Evolutionary conservation across 2,329 filamentous ascomycete species (phyloP).

Genomic region (Colletotrichum sp.): DNA sequence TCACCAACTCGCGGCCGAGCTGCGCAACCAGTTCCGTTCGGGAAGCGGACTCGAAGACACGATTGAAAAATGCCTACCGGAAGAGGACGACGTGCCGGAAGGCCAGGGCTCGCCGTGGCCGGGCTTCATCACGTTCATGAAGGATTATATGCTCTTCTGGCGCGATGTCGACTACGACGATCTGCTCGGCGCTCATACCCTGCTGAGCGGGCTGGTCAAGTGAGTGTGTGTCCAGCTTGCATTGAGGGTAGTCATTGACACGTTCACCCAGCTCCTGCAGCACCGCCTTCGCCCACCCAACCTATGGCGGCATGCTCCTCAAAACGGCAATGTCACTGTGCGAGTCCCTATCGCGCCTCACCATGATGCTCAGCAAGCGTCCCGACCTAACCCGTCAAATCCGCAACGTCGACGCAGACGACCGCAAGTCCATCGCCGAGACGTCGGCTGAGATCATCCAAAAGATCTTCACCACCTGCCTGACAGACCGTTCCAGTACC

Average conservation of each 20-base stretch:
- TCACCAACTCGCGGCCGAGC: slow-evolving; percentile 68
- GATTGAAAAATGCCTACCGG: slow-evolving; percentile 68
- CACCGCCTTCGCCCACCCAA: slow-evolving; percentile 79
- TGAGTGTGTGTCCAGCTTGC: slow-evolving; percentile 46
- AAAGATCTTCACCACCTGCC: slow-evolving; percentile 87
- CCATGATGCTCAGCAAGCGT: slow-evolving; percentile 81
- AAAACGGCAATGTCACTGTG: slow-evolving; percentile 85
- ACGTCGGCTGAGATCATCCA: slow-evolving; percentile 88
- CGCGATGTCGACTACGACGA: slow-evolving; percentile 81
- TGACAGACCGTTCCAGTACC: slow-evolving; percentile 78
- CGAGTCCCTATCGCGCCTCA: slow-evolving; percentile 79
- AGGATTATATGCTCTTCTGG: slow-evolving; percentile 81
- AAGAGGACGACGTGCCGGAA: slow-evolving; percentile 67
- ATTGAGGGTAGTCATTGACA: neutral
- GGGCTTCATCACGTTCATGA: slow-evolving; percentile 79
- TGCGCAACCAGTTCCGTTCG: slow-evolving; percentile 62
- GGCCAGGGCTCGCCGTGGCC: slow-evolving; percentile 74
- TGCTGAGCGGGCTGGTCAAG: slow-evolving; percentile 77
- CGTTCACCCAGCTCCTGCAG: slow-evolving; percentile 71
- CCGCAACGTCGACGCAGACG: slow-evolving; percentile 66
- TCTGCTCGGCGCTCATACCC: slow-evolving; percentile 74
- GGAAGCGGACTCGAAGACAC: slow-evolving; percentile 61
- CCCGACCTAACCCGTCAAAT: slow-evolving; percentile 78
- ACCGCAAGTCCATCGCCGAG: slow-evolving; percentile 82
- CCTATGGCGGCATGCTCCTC: slow-evolving; percentile 81